phyloP scores from a whole-genome alignment of 2,329 filamentous ascomycete species.

The Cryphonectria carpinicola region DNA sequence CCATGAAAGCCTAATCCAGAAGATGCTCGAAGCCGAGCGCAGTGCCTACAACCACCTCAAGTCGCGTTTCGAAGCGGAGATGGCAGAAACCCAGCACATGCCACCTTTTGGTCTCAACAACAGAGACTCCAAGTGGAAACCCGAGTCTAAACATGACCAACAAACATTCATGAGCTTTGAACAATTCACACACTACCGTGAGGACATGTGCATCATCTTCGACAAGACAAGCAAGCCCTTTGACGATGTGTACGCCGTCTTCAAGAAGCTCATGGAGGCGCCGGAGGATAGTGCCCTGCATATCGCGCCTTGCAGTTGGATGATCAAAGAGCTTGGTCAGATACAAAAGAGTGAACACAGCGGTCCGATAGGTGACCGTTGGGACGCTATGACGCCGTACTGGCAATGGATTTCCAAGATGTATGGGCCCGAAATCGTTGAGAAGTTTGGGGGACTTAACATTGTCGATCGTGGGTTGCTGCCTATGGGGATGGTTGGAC shows the following conservation, averaged over 20 bases:
- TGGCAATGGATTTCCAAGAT: conserved; percentile 53
- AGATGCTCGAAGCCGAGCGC: conserved; percentile 41
- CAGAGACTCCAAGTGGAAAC: conserved; percentile 36
- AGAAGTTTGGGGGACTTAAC: conserved; percentile 48
- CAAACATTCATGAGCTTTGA: conserved; percentile 49
- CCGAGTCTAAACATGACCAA: conserved; percentile 36
- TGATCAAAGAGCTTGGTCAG: conserved; percentile 30
- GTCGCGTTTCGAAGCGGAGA: conserved; percentile 40
- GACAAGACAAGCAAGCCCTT: neutral
- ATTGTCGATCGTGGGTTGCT: conserved; percentile 50
- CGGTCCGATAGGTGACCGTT: conserved; percentile 32
- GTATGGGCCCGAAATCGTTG: conserved; percentile 49
- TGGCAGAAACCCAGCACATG: neutral
- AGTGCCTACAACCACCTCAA: conserved; percentile 41
- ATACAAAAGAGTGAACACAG: neutral
- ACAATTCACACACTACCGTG: conserved; percentile 49
- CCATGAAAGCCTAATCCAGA: conserved; percentile 38
- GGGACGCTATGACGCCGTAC: conserved; percentile 45
- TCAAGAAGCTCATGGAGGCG: conserved; percentile 40
- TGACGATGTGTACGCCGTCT: conserved; percentile 40
- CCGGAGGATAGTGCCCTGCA: conserved; percentile 37
- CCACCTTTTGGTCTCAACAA: conserved; percentile 24
- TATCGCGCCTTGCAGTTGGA: conserved; percentile 31
- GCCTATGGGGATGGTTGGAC: conserved; percentile 52
- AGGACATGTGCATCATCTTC: conserved; percentile 42